Evolutionary conservation across 495 filamentous ascomycete species (phyloP), one percentile per base, ranked within the genome.

Genomic region (Tuber indicum): DNA sequence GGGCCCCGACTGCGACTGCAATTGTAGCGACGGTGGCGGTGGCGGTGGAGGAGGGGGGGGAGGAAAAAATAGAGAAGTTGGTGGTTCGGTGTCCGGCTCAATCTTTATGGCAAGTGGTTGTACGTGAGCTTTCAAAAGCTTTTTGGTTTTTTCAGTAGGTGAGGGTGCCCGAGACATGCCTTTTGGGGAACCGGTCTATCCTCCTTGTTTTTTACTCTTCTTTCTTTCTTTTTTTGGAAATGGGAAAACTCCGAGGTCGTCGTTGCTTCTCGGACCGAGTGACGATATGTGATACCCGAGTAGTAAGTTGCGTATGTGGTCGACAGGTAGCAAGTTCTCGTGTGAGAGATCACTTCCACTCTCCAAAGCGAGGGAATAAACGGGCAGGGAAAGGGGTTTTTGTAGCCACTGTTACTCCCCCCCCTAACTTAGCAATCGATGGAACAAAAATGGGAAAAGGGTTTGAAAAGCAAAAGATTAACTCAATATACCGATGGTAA

Each of bases 41-140:
- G 46, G 71, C 36, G 41, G 58, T 21, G 49, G 43, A 23, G 41
- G 39, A 41, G 69, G 66, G 7, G 32, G 36, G 5, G 43, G 44
- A 39, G 42, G 42, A 43, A 21, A n/a, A 71, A 45, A 36, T 23
- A 77, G 12, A 26, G 75, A 70, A 39, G 45, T 74, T n/a, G 39
- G 62, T 26, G 78, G 47, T 52, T 80, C 77, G 23, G 47, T 21
- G 36, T 71, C 78, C 42, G 62, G 26, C n/a, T 80, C 78, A 58
- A 77, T 75, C 52, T 76, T 80, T 74, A 74, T 76, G 47, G 47
- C 62, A 36, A 23, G 42, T 46, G 70, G 44, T n/a, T 36, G 14
- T 66, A 36, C 58, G 58, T 66, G 58, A 66, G 58, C 58, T 66
- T 66, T 12, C 58, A 66, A 32, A 66, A 36, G 58, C 58, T 36